phyloP scores from a whole-genome alignment of 805 yeast genomes.

The Spathaspora sp. region DNA sequence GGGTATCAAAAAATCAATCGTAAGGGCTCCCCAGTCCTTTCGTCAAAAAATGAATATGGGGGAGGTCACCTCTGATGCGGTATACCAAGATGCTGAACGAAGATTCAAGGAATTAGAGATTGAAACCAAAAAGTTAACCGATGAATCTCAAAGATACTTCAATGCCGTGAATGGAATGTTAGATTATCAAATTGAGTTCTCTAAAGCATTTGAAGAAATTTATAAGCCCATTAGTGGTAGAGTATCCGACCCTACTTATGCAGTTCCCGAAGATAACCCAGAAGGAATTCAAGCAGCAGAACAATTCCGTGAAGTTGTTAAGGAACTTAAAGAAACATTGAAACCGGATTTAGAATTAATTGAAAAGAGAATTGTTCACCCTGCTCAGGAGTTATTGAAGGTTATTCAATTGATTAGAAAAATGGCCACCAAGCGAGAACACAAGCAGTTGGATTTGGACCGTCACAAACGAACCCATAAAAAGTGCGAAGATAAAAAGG shows the following conservation, averaged over 20 bases:
- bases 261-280: constrained; percentile 90
- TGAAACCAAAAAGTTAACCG: constrained; percentile 85
- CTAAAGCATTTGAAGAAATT: constrained; percentile 93
- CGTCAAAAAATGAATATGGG: constrained; percentile 91
- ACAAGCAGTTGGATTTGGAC: constrained; percentile 91
- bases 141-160: constrained; percentile 87
- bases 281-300: constrained; percentile 95
- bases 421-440: constrained; percentile 93
- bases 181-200: constrained; percentile 88
- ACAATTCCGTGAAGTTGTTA: constrained; percentile 83
- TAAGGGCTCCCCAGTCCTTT: constrained; percentile 87
- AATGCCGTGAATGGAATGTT: constrained; percentile 92
- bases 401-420: constrained; percentile 82
- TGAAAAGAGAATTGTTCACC: constrained; percentile 83
- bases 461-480: constrained; percentile 68
- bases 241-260: constrained; percentile 81
- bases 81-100: constrained; percentile 92
- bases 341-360: constrained; percentile 92
- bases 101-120: constrained; percentile 88
- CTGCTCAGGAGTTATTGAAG: constrained; percentile 85
- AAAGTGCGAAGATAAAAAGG: constrained; percentile 79
- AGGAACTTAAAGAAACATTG: constrained; percentile 77
- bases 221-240: constrained; percentile 95
- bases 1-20: constrained; percentile 76
- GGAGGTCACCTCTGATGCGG: constrained; percentile 62